Percentiles rank a stretch among this genome's conserved stretches.
phyloP scores from a whole-genome alignment of 2,329 filamentous ascomycete genomes.

The Pseudogymnoascus sp. region DNA sequence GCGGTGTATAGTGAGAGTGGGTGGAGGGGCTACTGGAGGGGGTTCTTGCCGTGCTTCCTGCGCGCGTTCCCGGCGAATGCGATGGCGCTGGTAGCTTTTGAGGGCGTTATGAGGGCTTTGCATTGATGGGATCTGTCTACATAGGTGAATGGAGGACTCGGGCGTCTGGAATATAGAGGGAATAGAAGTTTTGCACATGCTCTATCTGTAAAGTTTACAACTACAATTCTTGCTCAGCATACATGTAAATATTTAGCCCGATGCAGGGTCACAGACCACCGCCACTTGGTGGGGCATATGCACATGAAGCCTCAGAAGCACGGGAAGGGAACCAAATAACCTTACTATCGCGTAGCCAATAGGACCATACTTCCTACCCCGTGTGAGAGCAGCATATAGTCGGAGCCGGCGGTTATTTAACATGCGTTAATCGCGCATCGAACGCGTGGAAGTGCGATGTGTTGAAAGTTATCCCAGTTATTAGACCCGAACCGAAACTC shows the following conservation, averaged over 20 bases:
- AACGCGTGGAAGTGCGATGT: neutral
- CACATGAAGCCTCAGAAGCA: neutral
- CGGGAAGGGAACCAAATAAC: neutral
- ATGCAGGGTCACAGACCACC: neutral
- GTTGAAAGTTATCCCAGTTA: neutral
- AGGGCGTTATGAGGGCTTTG: conserved; percentile 71
- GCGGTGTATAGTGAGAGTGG: conserved; percentile 71
- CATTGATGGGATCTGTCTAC: conserved; percentile 30
- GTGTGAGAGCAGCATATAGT: neutral
- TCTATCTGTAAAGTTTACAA: neutral
- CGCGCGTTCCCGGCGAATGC: conserved; percentile 94
- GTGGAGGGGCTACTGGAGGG: conserved; percentile 77
- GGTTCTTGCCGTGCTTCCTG: conserved; percentile 88
- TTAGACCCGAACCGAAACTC: neutral
- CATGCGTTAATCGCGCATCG: neutral
- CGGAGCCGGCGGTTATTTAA: neutral
- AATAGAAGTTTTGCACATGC: neutral
- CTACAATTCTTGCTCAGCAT: neutral
- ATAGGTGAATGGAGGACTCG: neutral
- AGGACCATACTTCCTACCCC: neutral
- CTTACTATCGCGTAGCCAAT: neutral
- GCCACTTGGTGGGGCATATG: neutral
- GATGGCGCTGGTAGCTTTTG: conserved; percentile 85
- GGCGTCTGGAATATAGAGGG: neutral
- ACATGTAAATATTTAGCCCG: neutral